Evolutionary conservation across 495 filamentous ascomycete species (phyloP).

Genomic region (Cercophora samala): DNA sequence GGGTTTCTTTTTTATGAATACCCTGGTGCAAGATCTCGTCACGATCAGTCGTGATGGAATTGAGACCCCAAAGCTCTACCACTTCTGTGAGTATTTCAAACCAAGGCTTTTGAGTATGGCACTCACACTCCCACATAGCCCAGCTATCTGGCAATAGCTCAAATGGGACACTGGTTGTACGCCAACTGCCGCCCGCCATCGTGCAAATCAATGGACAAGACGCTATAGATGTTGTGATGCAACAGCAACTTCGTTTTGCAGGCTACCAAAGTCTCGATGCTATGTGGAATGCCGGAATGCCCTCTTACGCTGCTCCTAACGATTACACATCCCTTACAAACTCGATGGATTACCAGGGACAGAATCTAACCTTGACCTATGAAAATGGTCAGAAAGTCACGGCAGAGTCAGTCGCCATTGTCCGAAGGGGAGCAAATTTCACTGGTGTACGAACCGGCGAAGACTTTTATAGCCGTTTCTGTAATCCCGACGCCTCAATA

Average conservation of each 20-base stretch:
- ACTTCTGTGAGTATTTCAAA: conserved; percentile 22
- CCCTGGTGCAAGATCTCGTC: conserved; percentile 26
- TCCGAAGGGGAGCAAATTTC: conserved; percentile 23
- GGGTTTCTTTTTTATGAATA: conserved; percentile 29
- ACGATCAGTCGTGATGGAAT: conserved; percentile 34
- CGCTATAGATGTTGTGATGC: conserved; percentile 23
- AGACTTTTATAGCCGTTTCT: conserved; percentile 31
- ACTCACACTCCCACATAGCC: background rate
- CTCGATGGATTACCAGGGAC: conserved; percentile 19
- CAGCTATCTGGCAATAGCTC: background rate
- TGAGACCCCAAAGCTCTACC: conserved; percentile 33
- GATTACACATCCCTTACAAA: conserved; percentile 19
- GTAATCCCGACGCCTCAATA: conserved; percentile 20
- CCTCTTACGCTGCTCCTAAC: conserved; percentile 15
- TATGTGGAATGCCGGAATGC: conserved; percentile 32
- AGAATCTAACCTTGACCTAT: conserved; percentile 27
- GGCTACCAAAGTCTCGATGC: conserved; percentile 34
- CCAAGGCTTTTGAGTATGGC: background rate
- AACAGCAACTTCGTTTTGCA: conserved; percentile 12
- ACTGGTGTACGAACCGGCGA: conserved; percentile 24
- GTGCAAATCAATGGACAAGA: conserved; percentile 35
- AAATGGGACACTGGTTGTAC: background rate
- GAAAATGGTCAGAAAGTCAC: conserved; percentile 25
- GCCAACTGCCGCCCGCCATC: conserved; percentile 19
- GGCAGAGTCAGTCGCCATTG: conserved; percentile 22